Percentiles rank a stretch among this genome's conserved stretches.
Conservation (phyloP, 1,139 yeast species). For the Suhomyces coccinellae region DNA sequence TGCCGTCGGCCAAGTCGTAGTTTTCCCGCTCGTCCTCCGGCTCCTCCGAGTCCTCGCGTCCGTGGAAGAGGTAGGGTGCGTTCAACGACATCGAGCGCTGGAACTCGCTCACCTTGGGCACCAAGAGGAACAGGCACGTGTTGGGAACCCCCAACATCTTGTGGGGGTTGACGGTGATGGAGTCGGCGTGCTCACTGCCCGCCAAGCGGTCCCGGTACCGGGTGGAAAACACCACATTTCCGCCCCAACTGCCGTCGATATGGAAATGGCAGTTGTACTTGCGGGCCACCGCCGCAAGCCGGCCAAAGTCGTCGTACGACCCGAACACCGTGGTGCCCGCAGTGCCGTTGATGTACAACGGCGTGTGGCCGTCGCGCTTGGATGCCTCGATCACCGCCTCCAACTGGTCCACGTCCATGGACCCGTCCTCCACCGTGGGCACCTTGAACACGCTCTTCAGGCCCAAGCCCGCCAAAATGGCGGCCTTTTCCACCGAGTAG, state of each 20-base stretch:
- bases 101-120: slow-evolving; percentile 67
- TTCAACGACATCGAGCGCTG: slow-evolving; percentile 71
- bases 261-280: slow-evolving; percentile 69
- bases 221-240: slow-evolving; percentile 69
- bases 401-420: slow-evolving; percentile 53
- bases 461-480: slow-evolving; percentile 76
- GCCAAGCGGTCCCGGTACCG: slow-evolving; percentile 47
- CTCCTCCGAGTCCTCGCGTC: slow-evolving; percentile 35
- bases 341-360: slow-evolving; percentile 76
- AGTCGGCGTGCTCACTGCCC: slow-evolving; percentile 69
- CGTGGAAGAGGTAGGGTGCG: slow-evolving; percentile 84
- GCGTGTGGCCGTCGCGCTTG: slow-evolving; percentile 57
- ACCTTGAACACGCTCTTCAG: slow-evolving; percentile 63
- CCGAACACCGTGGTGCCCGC: slow-evolving; percentile 93
- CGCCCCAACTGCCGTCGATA: slow-evolving; percentile 93
- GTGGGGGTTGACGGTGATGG: slow-evolving; percentile 85
- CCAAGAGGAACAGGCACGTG: slow-evolving; percentile 76
- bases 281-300: slow-evolving; percentile 55
- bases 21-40: slow-evolving; percentile 52
- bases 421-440: slow-evolving; percentile 53
- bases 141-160: slow-evolving; percentile 90
- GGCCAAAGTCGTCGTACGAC: slow-evolving; percentile 68
- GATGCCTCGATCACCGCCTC: slow-evolving; percentile 47
- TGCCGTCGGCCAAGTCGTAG: slow-evolving; percentile 83
- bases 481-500: slow-evolving; percentile 81